Evolutionary conservation across 192 early-diverging fungal genomes (phyloP).

Genomic region (Gonapodya sp.): DNA sequence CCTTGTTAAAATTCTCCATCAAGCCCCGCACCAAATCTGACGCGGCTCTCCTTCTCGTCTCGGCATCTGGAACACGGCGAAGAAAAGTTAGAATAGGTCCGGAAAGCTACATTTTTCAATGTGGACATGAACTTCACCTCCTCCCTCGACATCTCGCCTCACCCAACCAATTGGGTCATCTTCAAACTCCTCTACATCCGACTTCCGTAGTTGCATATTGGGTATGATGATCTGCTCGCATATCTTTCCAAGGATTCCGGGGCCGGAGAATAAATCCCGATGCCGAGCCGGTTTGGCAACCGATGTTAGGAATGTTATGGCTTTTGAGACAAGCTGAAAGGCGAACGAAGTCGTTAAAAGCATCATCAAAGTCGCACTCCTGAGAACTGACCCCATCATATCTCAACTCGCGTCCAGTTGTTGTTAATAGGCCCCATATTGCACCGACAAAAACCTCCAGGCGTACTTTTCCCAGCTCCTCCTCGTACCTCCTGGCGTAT

Average conservation of each 20-base stretch:
- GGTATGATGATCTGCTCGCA: conserved; percentile 88
- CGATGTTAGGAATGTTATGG: conserved; percentile 79
- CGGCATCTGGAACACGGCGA: conserved; percentile 45
- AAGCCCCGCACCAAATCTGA: conserved; percentile 86
- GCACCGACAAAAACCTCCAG: conserved; percentile 77
- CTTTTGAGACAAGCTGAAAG: conserved; percentile 70
- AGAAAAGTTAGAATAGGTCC: conserved; percentile 1
- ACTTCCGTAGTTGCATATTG: conserved; percentile 76
- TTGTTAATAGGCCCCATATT: conserved; percentile 80
- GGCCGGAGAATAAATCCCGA: conserved; percentile 58
- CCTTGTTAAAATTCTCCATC: conserved; percentile 72
- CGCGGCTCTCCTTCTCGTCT: conserved; percentile 86
- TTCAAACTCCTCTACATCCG: conserved; percentile 91
- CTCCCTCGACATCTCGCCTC: conserved; percentile 83
- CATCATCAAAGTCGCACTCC: conserved; percentile 6
- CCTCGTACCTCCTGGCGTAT: conserved; percentile 83
- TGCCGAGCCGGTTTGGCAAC: conserved; percentile 70
- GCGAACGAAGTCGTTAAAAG: neutral
- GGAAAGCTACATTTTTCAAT: neutral
- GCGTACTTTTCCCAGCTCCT: conserved; percentile 58
- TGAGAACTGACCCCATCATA: conserved; percentile 59
- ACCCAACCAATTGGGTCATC: conserved; percentile 96
- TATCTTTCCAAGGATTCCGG: conserved; percentile 64
- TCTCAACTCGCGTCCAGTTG: conserved; percentile 55
- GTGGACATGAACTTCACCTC: conserved; percentile 35